These are phyloP conservation scores for Phlyctochytrium planicorne DNA, from an alignment of 192 early-diverging fungal species.

Conservation along the genomic window DNA sequence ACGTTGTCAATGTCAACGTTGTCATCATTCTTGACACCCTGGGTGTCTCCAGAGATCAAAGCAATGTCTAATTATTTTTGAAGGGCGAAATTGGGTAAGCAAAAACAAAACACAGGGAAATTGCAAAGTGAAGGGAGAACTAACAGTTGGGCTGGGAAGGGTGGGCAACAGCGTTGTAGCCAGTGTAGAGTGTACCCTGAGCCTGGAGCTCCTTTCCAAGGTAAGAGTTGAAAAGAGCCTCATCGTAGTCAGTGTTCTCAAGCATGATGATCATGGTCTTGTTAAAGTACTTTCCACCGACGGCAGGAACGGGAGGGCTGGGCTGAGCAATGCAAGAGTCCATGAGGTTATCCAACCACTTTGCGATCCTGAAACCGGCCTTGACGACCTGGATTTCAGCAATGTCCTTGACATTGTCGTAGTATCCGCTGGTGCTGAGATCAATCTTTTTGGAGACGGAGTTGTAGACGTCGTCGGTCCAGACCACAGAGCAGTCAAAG, in stretches of 20 bases:
- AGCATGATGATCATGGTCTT: slow-evolving; percentile 25
- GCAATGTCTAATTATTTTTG: slow-evolving; percentile 11
- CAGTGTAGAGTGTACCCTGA: slow-evolving; percentile 53
- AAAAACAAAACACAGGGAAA: not conserved
- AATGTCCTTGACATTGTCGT: slow-evolving; percentile 17
- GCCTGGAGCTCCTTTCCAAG: slow-evolving; percentile 15
- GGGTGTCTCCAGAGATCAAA: not conserved
- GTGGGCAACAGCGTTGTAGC: slow-evolving; percentile 57
- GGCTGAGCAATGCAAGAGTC: slow-evolving; percentile 11
- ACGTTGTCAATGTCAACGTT: slow-evolving; percentile 2
- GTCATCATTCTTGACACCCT: too few species aligned
- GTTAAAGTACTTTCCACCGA: slow-evolving; percentile 6
- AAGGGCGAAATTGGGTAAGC: not conserved
- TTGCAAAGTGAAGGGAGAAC: not conserved
- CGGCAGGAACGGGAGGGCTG: slow-evolving; percentile 3
- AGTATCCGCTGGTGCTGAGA: slow-evolving; percentile 27
- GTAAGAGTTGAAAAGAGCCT: slow-evolving; percentile 31
- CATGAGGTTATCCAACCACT: slow-evolving; percentile 21
- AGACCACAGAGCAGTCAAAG: slow-evolving; percentile 36
- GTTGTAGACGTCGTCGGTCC: slow-evolving; percentile 23
- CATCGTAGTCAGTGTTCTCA: slow-evolving; percentile 34
- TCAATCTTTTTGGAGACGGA: slow-evolving; percentile 9
- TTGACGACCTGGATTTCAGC: slow-evolving; percentile 39
- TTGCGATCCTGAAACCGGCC: slow-evolving; percentile 31
- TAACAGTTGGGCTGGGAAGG: slow-evolving; percentile 71